Base-by-base conservation (phyloP, 345 rosid genomes). In the Arabis alpina region DNA sequence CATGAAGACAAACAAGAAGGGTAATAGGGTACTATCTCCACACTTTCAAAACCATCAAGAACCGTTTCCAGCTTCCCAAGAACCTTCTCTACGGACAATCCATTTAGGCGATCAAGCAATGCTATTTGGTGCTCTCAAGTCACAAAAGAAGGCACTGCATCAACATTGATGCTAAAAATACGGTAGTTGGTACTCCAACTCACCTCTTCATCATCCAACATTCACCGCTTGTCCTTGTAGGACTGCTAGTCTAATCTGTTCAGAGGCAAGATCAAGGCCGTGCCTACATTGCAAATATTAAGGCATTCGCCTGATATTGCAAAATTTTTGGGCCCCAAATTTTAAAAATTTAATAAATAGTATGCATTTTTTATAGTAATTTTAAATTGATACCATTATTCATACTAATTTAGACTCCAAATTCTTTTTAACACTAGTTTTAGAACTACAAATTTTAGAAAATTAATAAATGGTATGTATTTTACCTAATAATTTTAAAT, bases 1-100 rank as follows among this genome's bases (percentile, higher is more conserved):
- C 99, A 94, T 91, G 71, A 94, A 89, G 52, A 94, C 97, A 83
- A 94, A 91, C 53, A 94, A 83, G 36, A 97, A 88, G 54, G 98
- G 23, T 19, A 19, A 19, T 19, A 19, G 23, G 23, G 99, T 72
- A 89, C 92, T 27, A 86, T 86, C 79, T 83, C 92, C 79, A 79
- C 86, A 55, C 64, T 78, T 83, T 87, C 96, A 80, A 83, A 94
- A 65, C 98, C 96, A 76, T 83, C 55, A 36, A 94, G 86, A 76
- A 94, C 89, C 5, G 58, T 80, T 80, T 79, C 87, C 78, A 94
- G 80, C 91, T 88, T 91, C 69, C 73, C 80, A 77, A 91, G 83
- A 75, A 66, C 85, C 96, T 91, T 83, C 88, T 83, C 92, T 70
- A 81, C 68, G 77, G 23, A 77, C 63, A 86, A 84, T 70, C 76